These are phyloP conservation scores for Betula pendula DNA, from an alignment of 306 rosid species.

Conservation along the genomic window DNA sequence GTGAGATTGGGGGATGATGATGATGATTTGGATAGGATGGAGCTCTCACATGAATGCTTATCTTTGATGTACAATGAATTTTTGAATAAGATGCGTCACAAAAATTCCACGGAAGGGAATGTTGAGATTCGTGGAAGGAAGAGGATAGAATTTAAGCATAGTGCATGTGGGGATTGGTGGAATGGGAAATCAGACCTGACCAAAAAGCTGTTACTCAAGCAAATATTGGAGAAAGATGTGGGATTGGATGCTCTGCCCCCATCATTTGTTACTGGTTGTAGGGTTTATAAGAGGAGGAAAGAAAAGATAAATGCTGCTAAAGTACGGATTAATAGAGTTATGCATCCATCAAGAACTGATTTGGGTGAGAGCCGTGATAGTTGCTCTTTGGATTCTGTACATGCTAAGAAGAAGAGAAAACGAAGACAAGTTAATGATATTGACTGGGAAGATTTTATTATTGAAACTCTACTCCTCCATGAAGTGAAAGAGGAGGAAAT, in stretches of 20 bases:
- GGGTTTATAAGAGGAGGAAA: slow-evolving; percentile 50
- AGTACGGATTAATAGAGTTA: slow-evolving; percentile 49
- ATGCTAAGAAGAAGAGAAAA: slow-evolving; percentile 46
- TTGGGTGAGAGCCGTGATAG: not conserved
- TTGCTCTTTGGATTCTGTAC: slow-evolving; percentile 1
- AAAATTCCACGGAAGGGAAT: slow-evolving; percentile 28
- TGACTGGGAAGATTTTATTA: slow-evolving; percentile 83
- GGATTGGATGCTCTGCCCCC: slow-evolving; percentile 77
- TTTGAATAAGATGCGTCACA: slow-evolving; percentile 27
- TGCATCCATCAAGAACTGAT: slow-evolving; percentile 41
- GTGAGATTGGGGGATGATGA: not conserved
- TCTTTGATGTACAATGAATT: slow-evolving; percentile 50
- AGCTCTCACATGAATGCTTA: slow-evolving; percentile 65
- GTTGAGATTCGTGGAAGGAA: slow-evolving; percentile 29
- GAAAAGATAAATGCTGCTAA: slow-evolving; percentile 69
- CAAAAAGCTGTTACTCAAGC: slow-evolving; percentile 61
- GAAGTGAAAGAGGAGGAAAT: slow-evolving; percentile 74
- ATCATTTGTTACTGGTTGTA: slow-evolving; percentile 51
- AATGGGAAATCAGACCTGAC: slow-evolving; percentile 72
- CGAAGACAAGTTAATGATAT: slow-evolving; percentile 29
- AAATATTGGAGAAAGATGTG: slow-evolving; percentile 61
- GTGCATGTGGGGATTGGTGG: slow-evolving; percentile 69
- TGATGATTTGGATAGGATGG: slow-evolving; percentile 29
- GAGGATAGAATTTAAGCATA: slow-evolving; percentile 26
- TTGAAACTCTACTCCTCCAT: slow-evolving; percentile 79